phyloP scores from a whole-genome alignment of 805 yeast genomes.

The Nakazawaea pomicola region DNA sequence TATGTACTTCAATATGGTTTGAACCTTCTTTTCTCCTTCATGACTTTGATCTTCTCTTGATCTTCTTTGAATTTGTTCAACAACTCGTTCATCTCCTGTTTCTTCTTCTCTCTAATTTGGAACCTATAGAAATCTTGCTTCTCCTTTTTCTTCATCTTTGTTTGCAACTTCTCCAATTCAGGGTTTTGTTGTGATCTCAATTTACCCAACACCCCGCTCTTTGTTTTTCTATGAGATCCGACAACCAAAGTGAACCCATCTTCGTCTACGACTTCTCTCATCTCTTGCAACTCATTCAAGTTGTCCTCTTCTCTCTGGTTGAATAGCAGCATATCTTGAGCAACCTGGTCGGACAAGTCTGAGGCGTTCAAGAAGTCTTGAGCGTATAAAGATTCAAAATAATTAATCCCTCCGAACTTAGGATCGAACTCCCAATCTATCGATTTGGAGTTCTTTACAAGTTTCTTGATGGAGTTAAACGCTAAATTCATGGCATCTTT shows the following conservation, averaged over 20 bases:
- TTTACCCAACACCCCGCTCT: slow-evolving; percentile 62
- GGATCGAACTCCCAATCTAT: slow-evolving; percentile 29
- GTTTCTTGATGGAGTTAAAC: slow-evolving; percentile 52
- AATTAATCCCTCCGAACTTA: slow-evolving; percentile 6
- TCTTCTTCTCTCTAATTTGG: slow-evolving; percentile 92
- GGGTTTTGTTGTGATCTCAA: slow-evolving; percentile 19
- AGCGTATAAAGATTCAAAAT: slow-evolving; percentile 8
- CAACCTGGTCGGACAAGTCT: slow-evolving; percentile 49
- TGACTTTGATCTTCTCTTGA: slow-evolving; percentile 73
- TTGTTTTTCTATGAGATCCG: slow-evolving; percentile 78
- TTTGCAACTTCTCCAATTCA: slow-evolving; percentile 30
- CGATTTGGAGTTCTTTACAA: slow-evolving; percentile 21
- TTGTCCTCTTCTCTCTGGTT: slow-evolving; percentile 65
- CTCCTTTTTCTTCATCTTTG: slow-evolving; percentile 64
- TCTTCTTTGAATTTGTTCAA: slow-evolving; percentile 82
- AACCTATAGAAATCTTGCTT: slow-evolving; percentile 92
- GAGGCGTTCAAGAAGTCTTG: slow-evolving; percentile 36
- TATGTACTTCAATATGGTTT: slow-evolving; percentile 76
- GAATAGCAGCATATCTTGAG: slow-evolving; percentile 60
- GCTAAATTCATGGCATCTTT: slow-evolving; percentile 63
- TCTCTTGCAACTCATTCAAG: slow-evolving; percentile 46
- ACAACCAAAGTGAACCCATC: slow-evolving; percentile 94
- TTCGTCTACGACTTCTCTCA: slow-evolving; percentile 71
- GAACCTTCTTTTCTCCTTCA: slow-evolving; percentile 79
- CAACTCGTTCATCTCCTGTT: slow-evolving; percentile 85